Evolutionary conservation across 495 filamentous ascomycete species (phyloP), one percentile per base, ranked within the genome.

Genomic region (Saxophila tyrrhenica): DNA sequence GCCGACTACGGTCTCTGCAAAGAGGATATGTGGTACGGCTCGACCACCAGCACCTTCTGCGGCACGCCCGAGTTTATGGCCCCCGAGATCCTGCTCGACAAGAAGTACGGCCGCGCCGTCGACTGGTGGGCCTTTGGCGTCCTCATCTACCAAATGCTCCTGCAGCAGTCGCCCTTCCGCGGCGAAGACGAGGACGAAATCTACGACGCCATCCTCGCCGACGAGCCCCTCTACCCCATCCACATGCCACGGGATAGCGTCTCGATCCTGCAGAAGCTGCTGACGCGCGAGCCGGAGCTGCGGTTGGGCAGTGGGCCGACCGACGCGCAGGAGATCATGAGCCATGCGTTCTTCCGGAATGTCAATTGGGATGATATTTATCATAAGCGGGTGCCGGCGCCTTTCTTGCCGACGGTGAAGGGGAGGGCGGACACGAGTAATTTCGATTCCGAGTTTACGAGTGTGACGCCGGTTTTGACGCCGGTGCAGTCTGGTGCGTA

Each of bases 51-150:
- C 71, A 99, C 92, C 23, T 99, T 99, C 73, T 99, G 92, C 70
- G 92, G 92, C 69, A 99, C 92, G 21, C 92, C 92, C 39, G 92
- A 99, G 65, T 99, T 99, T 57, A 99, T 99, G 92, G 92, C 92
- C 15, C 92, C 92, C 11, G 92, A 99, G 86, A 99, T 99, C 71
- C 73, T 99, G 10, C 78, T 99, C 53, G 92, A 99, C 69, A 97
- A 97, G 76, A 95, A 94, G 67, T 99, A 97, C 67, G 92, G 91
- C 39, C 83, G 92, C 48, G 90, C 92, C n/a, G 92, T 99, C 54
- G 92, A 99, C 69, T 99, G 92, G 92, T 99, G 92, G 92, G 92
- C 92, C n/a, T 99, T 99, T 69, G 92, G 92, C 63, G 92, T 99
- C 32, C 75, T 99, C 56, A 99, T 99, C 58, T 99, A 99, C 70